Conservation (phyloP, 2,329 filamentous ascomycete genomes). For the Amesomyces nigricolor region DNA sequence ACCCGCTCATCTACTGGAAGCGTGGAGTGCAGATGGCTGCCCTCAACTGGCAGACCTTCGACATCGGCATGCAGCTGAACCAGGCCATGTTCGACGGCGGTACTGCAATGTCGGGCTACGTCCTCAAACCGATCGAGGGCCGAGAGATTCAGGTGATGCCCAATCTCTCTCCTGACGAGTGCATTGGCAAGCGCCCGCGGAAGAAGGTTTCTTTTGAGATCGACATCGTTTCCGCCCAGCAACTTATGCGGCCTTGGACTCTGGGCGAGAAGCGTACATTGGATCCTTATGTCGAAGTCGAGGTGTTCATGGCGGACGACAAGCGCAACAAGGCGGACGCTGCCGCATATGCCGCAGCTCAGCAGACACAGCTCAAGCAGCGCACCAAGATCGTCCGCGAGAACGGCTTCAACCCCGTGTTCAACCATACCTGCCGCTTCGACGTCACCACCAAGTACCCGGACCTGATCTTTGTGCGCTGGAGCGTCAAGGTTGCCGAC, state of each 20-base stretch:
- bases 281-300: conserved; percentile 91
- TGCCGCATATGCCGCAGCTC: conserved; percentile 47
- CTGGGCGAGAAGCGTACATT: conserved; percentile 54
- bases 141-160: conserved; percentile 62
- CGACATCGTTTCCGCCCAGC: conserved; percentile 87
- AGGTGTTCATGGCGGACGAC: conserved; percentile 91
- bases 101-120: conserved; percentile 81
- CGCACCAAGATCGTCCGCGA: conserved; percentile 75
- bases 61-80: conserved; percentile 92
- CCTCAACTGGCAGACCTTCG: conserved; percentile 97
- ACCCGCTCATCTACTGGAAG: conserved; percentile 89
- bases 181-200: conserved; percentile 63
- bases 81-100: conserved; percentile 95
- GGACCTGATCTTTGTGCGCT: conserved; percentile 87
- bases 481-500: conserved; percentile 81
- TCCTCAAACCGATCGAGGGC: conserved; percentile 84
- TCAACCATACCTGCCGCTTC: conserved; percentile 73
- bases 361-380: conserved; percentile 61
- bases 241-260: conserved; percentile 75
- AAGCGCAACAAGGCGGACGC: conserved; percentile 82
- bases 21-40: conserved; percentile 96
- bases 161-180: conserved; percentile 46
- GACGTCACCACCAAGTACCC: conserved; percentile 89
- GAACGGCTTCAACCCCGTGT: conserved; percentile 91
- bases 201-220: conserved; percentile 81